phyloP scores from a whole-genome alignment of 2,329 filamentous ascomycete species.

The Alternaria sp. region DNA sequence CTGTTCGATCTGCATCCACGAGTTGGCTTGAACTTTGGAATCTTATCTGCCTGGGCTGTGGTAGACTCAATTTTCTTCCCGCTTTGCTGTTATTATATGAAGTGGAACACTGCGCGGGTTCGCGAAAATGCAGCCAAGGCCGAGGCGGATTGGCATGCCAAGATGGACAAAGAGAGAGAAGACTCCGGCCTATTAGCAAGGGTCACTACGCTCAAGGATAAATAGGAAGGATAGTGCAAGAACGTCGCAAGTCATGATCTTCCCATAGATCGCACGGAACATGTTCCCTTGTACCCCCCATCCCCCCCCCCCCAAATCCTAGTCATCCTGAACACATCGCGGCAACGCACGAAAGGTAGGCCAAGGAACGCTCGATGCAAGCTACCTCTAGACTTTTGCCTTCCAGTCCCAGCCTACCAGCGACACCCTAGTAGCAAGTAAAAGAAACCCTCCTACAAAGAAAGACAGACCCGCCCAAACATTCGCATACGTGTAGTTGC shows the following conservation, averaged over 20 bases:
- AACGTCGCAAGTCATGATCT: neutral
- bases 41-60: slow-evolving; percentile 64
- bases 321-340: neutral
- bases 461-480: slow-evolving; percentile 44
- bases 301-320: neutral
- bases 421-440: slow-evolving; percentile 35
- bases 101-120: slow-evolving; percentile 45
- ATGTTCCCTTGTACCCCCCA: neutral
- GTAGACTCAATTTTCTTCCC: slow-evolving; percentile 63
- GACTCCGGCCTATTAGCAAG: slow-evolving; percentile 32
- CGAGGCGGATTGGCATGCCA: slow-evolving; percentile 33
- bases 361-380: neutral
- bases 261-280: neutral
- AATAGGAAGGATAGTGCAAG: neutral
- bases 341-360: neutral
- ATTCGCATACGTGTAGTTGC: slow-evolving; percentile 46
- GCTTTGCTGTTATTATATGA: slow-evolving; percentile 52
- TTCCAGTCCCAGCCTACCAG: slow-evolving; percentile 39
- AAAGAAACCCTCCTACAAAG: slow-evolving; percentile 33
- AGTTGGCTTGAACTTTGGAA: slow-evolving; percentile 66
- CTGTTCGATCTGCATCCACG: slow-evolving; percentile 65
- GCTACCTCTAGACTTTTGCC: slow-evolving; percentile 27
- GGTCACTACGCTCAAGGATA: slow-evolving; percentile 30
- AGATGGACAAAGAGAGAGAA: slow-evolving; percentile 40
- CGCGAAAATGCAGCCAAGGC: slow-evolving; percentile 31